Conservation (phyloP, 192 early-diverging fungal species). For the Diversispora epigaea region DNA sequence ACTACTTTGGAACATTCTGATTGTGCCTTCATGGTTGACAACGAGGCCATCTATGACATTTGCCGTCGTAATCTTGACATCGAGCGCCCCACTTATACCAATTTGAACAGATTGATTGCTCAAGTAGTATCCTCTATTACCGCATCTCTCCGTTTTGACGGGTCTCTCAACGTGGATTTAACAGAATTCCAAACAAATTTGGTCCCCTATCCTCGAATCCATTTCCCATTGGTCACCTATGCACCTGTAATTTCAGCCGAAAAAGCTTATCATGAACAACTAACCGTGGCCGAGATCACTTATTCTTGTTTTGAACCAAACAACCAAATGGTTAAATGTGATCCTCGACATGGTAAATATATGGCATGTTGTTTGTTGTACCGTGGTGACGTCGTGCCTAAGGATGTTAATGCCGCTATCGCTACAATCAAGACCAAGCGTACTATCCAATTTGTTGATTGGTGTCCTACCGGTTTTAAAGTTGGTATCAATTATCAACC, state of each 20-base stretch:
- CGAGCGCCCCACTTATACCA: constrained; percentile 94
- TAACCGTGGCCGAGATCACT: constrained; percentile 95
- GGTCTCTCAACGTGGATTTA: constrained; percentile 98
- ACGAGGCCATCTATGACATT: constrained; percentile 99
- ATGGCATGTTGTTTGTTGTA: constrained; percentile 99
- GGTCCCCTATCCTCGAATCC: constrained; percentile 98
- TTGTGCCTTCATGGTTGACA: constrained; percentile 99
- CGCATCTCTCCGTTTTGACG: constrained; percentile 97
- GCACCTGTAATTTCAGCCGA: constrained; percentile 91
- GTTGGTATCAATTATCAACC: constrained; percentile 97
- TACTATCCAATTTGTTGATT: constrained; percentile 98
- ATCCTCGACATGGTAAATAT: constrained; percentile 97
- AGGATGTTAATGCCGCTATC: constrained; percentile 93
- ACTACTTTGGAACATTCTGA: constrained; percentile 98
- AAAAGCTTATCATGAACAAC: constrained; percentile 97
- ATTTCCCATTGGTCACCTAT: constrained; percentile 98
- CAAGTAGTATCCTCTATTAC: constrained; percentile 99
- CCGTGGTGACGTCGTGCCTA: constrained; percentile 98
- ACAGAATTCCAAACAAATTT: constrained; percentile 99
- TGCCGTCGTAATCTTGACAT: constrained; percentile 98
- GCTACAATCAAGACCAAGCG: constrained; percentile 91
- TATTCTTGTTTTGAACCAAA: constrained; percentile 94
- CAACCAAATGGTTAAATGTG: constrained; percentile 99
- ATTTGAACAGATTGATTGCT: constrained; percentile 96
- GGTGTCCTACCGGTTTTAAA: constrained; percentile 99